Percentiles rank a stretch among this genome's conserved stretches.
phyloP scores from a whole-genome alignment of 208 protist genomes.

The Leishmania aethiopica region DNA sequence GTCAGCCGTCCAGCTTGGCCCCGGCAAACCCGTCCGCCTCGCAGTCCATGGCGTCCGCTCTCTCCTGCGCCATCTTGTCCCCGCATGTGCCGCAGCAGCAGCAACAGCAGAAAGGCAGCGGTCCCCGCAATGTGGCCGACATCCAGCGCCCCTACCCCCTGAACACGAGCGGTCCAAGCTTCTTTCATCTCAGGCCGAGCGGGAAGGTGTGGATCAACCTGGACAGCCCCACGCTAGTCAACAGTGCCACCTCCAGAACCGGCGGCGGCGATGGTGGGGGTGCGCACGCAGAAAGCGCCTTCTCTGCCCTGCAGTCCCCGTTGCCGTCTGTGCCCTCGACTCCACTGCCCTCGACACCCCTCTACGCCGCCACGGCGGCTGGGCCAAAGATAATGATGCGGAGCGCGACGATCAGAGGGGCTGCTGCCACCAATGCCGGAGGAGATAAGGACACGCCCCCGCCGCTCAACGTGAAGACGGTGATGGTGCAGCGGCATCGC shows the following conservation, averaged over 20 bases:
- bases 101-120: not conserved
- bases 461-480: not conserved
- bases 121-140: not conserved
- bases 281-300: not conserved
- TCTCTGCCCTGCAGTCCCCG: not conserved
- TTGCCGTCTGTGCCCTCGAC: not conserved
- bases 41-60: not conserved
- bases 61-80: not conserved
- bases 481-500: not conserved
- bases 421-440: not conserved
- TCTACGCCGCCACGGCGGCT: not conserved
- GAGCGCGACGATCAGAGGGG: not conserved
- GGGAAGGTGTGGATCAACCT: not conserved
- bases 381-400: not conserved
- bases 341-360: not conserved
- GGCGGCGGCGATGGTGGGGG: not conserved
- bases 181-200: not conserved
- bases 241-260: not conserved
- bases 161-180: not conserved
- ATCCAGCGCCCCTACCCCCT: not conserved
- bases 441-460: not conserved
- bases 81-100: not conserved
- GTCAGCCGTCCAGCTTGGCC: not conserved
- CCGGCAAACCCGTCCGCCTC: not conserved
- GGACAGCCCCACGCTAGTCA: not conserved